Base-by-base conservation (phyloP, 805 yeast genomes). In the Barnettozyma vustinii region DNA sequence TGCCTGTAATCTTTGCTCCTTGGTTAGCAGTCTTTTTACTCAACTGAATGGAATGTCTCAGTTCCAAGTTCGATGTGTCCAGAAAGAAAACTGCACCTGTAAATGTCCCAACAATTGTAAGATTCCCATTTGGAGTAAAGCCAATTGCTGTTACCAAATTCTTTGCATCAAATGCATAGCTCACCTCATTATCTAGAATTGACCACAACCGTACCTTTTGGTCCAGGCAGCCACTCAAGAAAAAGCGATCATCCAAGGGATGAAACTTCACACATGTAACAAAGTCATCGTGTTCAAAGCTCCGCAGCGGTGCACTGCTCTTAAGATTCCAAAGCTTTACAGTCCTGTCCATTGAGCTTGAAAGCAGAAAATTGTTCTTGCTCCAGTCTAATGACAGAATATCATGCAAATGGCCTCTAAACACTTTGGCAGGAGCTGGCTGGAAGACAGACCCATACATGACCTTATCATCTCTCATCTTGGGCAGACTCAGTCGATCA, bases 381-480 rank as follows among this genome's bases (percentile, higher is more conserved):
- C 95, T 84, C 97, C 97, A 91, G 58, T 87, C 87, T 32, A 91
- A 60, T 10, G 86, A 79, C n/a, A 88, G 64, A 15, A 92, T 74
- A 50, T 88, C 85, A 42, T 77, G 77, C 1, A 76, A 65, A 64
- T 92, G 97, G 16, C 87, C 94, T 39, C 63, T 65, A 52, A 80
- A 84, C 13, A 74, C 74, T 27, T 78, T 72, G 15, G 73, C 62
- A 0, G 97, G 96, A 10, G 61, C 62, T 4, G 81, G 77, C 54
- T 82, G 84, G 63, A 91, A 90, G 1, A 91, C 87, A 0, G 96
- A 92, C 0, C 96, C 95, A 57, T 75, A 77, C 8, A 70, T 63
- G 9, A 53, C 42, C 40, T 55, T 52, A 20, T 27, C 39, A 21
- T 42, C 40, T 16, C 25, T 45, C 2, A 51, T 52, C 19, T 48